A percentile compares a stretch with the other conserved stretches of the same genome.
Conservation (phyloP, 768 basidiomycete genomes). For the Filobasidium wieringae region DNA sequence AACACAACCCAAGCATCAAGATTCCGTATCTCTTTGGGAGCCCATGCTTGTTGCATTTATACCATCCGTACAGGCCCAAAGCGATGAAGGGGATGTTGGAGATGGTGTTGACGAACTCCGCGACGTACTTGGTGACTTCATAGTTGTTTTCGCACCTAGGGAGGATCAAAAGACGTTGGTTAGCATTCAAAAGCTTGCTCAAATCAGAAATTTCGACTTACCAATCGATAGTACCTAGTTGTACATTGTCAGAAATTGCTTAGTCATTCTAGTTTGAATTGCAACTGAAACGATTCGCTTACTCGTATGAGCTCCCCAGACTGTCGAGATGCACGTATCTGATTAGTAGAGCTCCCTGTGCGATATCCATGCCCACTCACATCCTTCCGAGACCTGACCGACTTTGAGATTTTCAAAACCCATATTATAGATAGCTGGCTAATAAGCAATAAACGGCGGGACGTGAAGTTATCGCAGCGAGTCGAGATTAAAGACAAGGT, state of each 20-base stretch:
- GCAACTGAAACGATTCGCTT: slow-evolving; percentile 29
- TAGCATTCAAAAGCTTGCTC: background rate
- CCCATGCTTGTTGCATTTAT: slow-evolving; percentile 28
- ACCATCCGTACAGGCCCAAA: slow-evolving; percentile 48
- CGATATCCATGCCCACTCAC: slow-evolving; percentile 15
- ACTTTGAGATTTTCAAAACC: slow-evolving; percentile 28
- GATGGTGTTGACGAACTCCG: slow-evolving; percentile 63
- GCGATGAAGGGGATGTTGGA: slow-evolving; percentile 56
- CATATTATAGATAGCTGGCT: slow-evolving; percentile 7
- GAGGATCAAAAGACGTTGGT: background rate
- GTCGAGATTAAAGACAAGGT: too few relatives aligned
- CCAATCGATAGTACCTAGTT: background rate
- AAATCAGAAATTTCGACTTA: background rate
- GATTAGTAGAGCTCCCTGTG: background rate
- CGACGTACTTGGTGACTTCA: slow-evolving; percentile 63
- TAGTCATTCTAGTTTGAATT: background rate
- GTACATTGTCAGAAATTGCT: background rate
- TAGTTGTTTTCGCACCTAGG: slow-evolving; percentile 53
- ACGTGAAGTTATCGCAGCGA: too few relatives aligned
- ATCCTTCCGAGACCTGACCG: slow-evolving; percentile 25
- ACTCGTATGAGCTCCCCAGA: slow-evolving; percentile 34
- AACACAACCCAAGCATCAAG: slow-evolving; percentile 45
- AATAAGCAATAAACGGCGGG: too few relatives aligned
- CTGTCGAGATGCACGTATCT: slow-evolving; percentile 9
- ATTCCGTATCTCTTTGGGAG: slow-evolving; percentile 39